Percentiles rank a stretch among this genome's conserved stretches.
These are phyloP conservation scores for Alliaria petiolata DNA, from an alignment of 345 rosid genomes.

Conservation along the genomic window DNA sequence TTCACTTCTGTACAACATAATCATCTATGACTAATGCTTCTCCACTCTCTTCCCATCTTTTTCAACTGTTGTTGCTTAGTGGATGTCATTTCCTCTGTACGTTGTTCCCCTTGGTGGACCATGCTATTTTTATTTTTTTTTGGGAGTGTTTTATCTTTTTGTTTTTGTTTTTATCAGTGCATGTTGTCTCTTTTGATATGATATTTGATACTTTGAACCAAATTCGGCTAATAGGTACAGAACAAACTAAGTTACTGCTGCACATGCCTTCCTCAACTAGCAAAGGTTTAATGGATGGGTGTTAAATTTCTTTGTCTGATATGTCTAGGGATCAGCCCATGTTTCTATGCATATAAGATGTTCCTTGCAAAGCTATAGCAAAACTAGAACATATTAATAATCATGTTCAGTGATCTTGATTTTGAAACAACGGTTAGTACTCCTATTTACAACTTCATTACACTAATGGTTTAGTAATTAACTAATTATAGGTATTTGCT, in stretches of 20 bases:
- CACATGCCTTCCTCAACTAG: constrained; percentile 12
- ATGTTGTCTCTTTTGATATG: neutral
- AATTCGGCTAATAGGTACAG: neutral
- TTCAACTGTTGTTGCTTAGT: constrained; percentile 25
- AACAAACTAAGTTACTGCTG: neutral
- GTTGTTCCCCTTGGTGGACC: constrained; percentile 37
- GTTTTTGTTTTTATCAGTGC: neutral
- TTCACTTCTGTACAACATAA: constrained; percentile 21
- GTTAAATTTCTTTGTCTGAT: constrained; percentile 6
- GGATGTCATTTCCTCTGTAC: constrained; percentile 43
- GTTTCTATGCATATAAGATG: constrained; percentile 1
- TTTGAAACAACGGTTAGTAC: neutral
- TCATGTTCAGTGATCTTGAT: neutral
- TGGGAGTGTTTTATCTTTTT: neutral
- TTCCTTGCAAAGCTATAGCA: neutral
- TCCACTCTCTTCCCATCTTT: constrained; percentile 22
- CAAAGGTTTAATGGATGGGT: neutral
- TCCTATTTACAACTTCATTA: neutral
- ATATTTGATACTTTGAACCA: neutral
- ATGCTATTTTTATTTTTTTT: neutral
- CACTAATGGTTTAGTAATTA: neutral
- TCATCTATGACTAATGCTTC: constrained; percentile 23
- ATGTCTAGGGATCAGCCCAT: neutral
- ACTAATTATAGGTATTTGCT: neutral
- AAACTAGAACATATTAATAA: neutral